Evolutionary conservation across 805 yeast species (phyloP).

Genomic region (Yamadazyma olivae): DNA sequence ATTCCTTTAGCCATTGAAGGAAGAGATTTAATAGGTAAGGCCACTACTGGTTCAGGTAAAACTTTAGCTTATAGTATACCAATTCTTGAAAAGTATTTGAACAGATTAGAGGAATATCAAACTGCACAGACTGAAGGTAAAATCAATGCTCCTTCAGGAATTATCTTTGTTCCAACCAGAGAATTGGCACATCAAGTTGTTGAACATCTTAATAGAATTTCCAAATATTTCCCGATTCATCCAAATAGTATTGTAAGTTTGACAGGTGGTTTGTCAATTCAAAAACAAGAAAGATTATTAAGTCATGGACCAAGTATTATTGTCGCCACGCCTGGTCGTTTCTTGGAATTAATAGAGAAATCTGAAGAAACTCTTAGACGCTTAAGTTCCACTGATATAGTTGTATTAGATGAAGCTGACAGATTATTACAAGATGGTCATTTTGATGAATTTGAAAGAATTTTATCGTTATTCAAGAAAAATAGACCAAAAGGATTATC

Average conservation of each 20-base stretch:
- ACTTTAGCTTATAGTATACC: conserved; percentile 96
- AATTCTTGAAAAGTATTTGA: conserved; percentile 63
- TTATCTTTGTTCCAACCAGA: conserved; percentile 92
- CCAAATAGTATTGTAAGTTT: conserved; percentile 64
- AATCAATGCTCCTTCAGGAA: conserved; percentile 56
- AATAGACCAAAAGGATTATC: conserved; percentile 40
- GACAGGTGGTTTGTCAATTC: conserved; percentile 94
- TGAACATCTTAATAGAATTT: conserved; percentile 62
- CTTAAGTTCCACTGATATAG: conserved; percentile 44
- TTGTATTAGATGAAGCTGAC: conserved; percentile 94
- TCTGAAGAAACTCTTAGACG: conserved; percentile 42
- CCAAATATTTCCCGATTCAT: conserved; percentile 50
- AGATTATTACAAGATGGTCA: conserved; percentile 93
- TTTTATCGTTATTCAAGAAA: conserved; percentile 60
- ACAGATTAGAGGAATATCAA: conserved; percentile 16
- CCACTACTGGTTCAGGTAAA: conserved; percentile 97
- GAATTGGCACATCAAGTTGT: conserved; percentile 94
- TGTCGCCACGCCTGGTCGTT: conserved; percentile 95
- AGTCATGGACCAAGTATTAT: conserved; percentile 72
- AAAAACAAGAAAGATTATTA: conserved; percentile 83
- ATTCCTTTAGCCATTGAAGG: conserved; percentile 75
- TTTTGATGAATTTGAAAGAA: conserved; percentile 84
- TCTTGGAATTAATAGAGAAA: conserved; percentile 75
- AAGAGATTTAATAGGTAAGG: conserved; percentile 88
- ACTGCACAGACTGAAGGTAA: conserved; percentile 16